phyloP scores from a whole-genome alignment of 1,284 basidiomycete species.

The Ganoderma leucocontextum region DNA sequence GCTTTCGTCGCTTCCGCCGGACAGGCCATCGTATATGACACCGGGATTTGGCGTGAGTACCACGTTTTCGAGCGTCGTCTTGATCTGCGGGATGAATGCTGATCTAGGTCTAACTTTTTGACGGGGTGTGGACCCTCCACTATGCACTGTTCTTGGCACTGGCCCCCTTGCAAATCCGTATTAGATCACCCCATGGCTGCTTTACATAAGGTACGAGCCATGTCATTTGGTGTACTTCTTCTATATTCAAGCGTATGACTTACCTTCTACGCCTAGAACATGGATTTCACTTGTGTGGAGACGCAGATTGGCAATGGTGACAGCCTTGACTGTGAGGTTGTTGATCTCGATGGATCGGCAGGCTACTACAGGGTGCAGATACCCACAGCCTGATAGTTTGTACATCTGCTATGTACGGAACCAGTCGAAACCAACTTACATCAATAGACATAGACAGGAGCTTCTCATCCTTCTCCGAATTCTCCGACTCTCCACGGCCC shows the following conservation, averaged over 20 bases:
- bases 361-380: conserved; percentile 50
- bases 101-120: background rate
- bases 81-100: background rate
- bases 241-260: background rate
- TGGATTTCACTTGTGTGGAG: conserved; percentile 87
- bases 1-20: conserved; percentile 83
- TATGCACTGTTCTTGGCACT: background rate
- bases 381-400: conserved; percentile 13
- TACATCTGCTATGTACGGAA: background rate
- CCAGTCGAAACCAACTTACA: background rate
- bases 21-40: conserved; percentile 87
- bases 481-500: background rate
- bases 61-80: conserved; percentile 10
- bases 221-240: background rate
- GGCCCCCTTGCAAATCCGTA: background rate
- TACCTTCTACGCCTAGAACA: conserved; percentile 50
- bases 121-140: background rate
- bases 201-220: conserved; percentile 66
- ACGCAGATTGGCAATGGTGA: conserved; percentile 84
- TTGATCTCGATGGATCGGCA: conserved; percentile 55
- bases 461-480: background rate
- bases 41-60: conserved; percentile 82
- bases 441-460: background rate
- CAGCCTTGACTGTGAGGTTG: conserved; percentile 79
- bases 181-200: conserved; percentile 88